phyloP scores from a whole-genome alignment of 1,284 basidiomycete genomes.

The Melampsora larici-populina region DNA sequence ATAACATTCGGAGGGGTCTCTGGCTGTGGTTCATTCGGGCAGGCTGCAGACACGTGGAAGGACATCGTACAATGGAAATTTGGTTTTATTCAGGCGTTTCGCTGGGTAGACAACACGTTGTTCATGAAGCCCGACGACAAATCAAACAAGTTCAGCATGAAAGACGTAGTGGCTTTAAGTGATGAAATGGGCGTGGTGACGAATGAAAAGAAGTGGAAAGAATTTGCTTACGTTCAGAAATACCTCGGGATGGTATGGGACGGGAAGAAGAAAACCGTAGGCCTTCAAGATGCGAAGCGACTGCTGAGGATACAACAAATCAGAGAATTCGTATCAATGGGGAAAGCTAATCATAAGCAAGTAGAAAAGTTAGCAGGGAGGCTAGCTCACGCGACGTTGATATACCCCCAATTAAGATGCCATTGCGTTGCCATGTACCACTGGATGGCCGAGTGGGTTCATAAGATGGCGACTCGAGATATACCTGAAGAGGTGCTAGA shows the following conservation, averaged over 20 bases:
- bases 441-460: too few relatives aligned
- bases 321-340: too few relatives aligned
- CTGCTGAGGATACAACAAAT: not conserved
- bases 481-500: too few relatives aligned
- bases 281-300: constrained; percentile 2
- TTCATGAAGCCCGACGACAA: not conserved
- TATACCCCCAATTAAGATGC: not conserved
- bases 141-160: not conserved
- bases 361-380: too few relatives aligned
- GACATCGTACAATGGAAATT: not conserved
- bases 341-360: too few relatives aligned
- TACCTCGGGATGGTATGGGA: too few relatives aligned
- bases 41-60: constrained; percentile 2
- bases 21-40: constrained; percentile 6
- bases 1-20: not conserved
- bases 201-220: not conserved
- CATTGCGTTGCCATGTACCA: too few relatives aligned
- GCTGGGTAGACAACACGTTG: too few relatives aligned
- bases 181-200: not conserved
- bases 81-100: not conserved
- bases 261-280: not conserved
- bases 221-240: not conserved
- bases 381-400: not conserved
- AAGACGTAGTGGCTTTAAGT: not conserved
- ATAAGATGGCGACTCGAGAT: too few relatives aligned